phyloP scores from a whole-genome alignment of 2,329 filamentous ascomycete species.

The Claviceps lovelessii region DNA sequence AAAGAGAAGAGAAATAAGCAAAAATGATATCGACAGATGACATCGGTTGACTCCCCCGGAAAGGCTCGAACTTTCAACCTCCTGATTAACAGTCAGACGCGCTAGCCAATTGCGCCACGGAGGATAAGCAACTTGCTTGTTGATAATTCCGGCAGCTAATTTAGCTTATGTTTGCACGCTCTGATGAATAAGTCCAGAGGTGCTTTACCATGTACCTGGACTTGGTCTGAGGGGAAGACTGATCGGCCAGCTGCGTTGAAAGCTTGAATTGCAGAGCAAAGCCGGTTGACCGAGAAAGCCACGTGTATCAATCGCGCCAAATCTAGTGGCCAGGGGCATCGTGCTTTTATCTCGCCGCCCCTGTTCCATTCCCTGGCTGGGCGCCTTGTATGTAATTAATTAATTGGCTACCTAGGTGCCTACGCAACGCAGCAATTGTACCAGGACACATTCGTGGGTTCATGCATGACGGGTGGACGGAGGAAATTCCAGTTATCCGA shows the following conservation, averaged over 20 bases:
- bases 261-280: too few relatives aligned
- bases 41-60: background rate
- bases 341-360: too few relatives aligned
- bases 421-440: background rate
- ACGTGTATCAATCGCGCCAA: too few relatives aligned
- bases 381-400: too few relatives aligned
- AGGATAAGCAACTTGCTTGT: conserved; percentile 4
- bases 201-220: too few relatives aligned
- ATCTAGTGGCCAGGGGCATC: too few relatives aligned
- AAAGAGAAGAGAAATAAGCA: background rate
- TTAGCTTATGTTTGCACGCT: rapidly evolving
- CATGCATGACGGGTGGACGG: too few relatives aligned
- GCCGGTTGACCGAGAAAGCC: too few relatives aligned
- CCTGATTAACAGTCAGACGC: conserved; percentile 43
- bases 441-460: background rate
- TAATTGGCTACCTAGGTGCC: background rate
- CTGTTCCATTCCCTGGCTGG: too few relatives aligned
- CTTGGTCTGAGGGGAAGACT: too few relatives aligned
- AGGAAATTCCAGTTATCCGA: too few relatives aligned
- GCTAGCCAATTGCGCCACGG: conserved; percentile 41
- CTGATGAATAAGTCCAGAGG: background rate
- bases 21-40: background rate
- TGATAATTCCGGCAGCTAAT: rapidly evolving
- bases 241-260: background rate
- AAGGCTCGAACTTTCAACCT: conserved; percentile 8